These are phyloP conservation scores for Calocera viscosa DNA, from an alignment of 768 basidiomycete species.

Conservation along the genomic window DNA sequence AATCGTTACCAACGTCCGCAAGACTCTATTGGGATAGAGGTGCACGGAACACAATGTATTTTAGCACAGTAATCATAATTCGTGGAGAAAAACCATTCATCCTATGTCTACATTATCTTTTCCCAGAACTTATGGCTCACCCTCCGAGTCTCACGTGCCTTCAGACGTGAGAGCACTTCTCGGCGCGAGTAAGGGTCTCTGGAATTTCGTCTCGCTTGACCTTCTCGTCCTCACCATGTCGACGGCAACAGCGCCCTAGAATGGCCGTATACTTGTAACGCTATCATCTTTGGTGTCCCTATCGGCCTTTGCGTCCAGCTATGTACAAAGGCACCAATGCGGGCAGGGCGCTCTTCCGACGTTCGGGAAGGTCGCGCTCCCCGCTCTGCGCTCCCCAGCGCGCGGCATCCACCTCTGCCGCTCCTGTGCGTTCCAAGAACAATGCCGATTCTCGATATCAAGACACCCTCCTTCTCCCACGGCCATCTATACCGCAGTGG, in stretches of 20 bases:
- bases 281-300: too few species aligned
- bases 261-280: too few species aligned
- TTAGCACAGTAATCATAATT: too few species aligned
- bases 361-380: background rate
- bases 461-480: constrained; percentile 65
- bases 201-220: background rate
- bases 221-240: background rate
- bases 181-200: background rate
- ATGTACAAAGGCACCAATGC: too few species aligned
- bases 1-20: constrained; percentile 35
- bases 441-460: constrained; percentile 30
- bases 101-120: too few species aligned
- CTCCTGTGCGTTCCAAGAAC: too few species aligned
- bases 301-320: too few species aligned
- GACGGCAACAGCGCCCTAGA: too few species aligned
- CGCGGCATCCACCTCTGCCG: background rate
- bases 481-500: constrained; percentile 66
- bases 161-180: too few species aligned
- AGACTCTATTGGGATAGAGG: constrained; percentile 8
- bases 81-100: too few species aligned
- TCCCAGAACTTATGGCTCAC: too few species aligned
- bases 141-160: too few species aligned
- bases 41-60: background rate
- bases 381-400: background rate
- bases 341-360: background rate